Percentiles rank a stretch among this genome's conserved stretches.
Conservation (phyloP, 805 yeast genomes). For the Kluyveromyces nonfermentans region DNA sequence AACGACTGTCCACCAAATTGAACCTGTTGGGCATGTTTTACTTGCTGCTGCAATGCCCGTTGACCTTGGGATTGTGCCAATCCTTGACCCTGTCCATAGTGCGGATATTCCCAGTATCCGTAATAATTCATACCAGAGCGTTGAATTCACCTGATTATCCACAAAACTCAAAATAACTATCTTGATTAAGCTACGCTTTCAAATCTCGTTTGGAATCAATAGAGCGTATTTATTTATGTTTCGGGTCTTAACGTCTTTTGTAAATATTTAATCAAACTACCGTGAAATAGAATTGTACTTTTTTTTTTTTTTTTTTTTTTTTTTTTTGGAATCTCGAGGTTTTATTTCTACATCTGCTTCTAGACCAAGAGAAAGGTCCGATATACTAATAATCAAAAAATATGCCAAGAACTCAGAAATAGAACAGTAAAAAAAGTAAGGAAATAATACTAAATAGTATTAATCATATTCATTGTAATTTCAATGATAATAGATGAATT, state of each 20-base stretch:
- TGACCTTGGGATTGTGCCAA: constrained; percentile 5
- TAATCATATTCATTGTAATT: too few species aligned
- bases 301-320: too few species aligned
- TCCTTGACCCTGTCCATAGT: constrained; percentile 6
- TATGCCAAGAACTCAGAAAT: too few species aligned
- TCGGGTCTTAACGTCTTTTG: background rate
- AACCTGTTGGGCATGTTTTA: background rate
- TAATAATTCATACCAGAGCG: constrained; percentile 1
- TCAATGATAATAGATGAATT: too few species aligned
- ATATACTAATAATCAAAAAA: too few species aligned
- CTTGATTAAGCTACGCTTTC: background rate
- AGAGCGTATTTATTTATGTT: background rate
- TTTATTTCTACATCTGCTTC: background rate
- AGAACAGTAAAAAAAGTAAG: too few species aligned
- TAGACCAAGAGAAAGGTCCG: too few species aligned
- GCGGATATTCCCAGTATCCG: constrained; percentile 6
- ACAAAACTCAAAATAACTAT: background rate
- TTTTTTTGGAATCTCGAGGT: background rate
- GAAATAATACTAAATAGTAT: too few species aligned
- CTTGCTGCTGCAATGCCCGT: constrained; percentile 2
- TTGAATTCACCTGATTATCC: background rate
- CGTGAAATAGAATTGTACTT: background rate
- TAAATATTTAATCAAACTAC: background rate
- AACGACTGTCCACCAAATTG: constrained; percentile 1
- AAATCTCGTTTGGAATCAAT: background rate